Evolutionary conservation across 352 stramenopile genomes (phyloP).

Genomic region (Pythium oligandrum): DNA sequence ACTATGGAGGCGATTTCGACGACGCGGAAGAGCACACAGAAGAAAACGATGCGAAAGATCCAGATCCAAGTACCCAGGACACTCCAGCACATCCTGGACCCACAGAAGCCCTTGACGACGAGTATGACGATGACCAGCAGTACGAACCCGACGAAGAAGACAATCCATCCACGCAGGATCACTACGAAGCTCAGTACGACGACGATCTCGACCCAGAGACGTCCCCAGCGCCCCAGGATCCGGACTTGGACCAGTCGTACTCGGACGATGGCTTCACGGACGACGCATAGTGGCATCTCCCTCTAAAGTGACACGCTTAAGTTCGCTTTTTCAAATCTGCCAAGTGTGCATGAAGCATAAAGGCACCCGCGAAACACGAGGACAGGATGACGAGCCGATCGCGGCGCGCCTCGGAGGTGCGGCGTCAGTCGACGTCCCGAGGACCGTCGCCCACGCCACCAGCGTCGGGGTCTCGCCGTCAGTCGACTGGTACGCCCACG

Average conservation of each 20-base stretch:
- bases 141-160: slow-evolving; percentile 24
- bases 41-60: slow-evolving; percentile 1
- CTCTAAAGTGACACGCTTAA: too few species aligned
- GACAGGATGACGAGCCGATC: too few species aligned
- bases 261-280: slow-evolving; percentile 41
- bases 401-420: too few species aligned
- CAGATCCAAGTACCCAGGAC: too few species aligned
- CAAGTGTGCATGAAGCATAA: too few species aligned
- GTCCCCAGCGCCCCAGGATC: not conserved
- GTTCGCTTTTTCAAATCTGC: too few species aligned
- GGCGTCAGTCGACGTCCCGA: too few species aligned
- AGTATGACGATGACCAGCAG: slow-evolving; percentile 35
- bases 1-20: slow-evolving; percentile 42
- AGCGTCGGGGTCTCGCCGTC: too few species aligned
- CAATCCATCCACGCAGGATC: slow-evolving; percentile 1
- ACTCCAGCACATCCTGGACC: not conserved
- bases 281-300: slow-evolving; percentile 9
- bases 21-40: slow-evolving; percentile 15
- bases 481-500: not conserved
- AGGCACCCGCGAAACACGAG: too few species aligned
- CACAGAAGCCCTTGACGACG: slow-evolving; percentile 1
- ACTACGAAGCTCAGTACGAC: slow-evolving; percentile 11
- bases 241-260: slow-evolving; percentile 23
- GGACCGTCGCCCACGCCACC: too few species aligned
- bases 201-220: slow-evolving; percentile 9